Evolutionary conservation across 352 stramenopile species (phyloP).

Genomic region (Pythium dissimile): DNA sequence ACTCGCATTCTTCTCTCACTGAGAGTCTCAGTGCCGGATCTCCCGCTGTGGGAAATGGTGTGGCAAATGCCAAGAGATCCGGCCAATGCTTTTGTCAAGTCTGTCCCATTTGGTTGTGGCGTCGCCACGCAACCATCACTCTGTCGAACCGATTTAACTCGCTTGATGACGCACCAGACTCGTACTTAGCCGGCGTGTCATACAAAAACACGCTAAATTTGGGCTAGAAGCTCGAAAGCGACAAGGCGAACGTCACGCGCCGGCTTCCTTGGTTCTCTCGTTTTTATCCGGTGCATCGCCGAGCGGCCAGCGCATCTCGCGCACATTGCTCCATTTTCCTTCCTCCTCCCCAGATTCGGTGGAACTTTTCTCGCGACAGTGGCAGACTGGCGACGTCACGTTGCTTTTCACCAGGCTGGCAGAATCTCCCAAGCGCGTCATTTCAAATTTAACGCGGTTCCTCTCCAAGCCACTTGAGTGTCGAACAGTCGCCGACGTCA

Average conservation of each 20-base stretch:
- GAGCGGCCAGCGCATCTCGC: neutral
- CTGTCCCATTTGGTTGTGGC: neutral
- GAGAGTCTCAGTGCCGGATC: neutral
- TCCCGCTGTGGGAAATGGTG: no score
- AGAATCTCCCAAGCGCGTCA: slow-evolving; percentile 5
- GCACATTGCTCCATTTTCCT: neutral
- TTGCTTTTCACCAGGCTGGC: neutral
- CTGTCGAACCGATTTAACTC: slow-evolving; percentile 3
- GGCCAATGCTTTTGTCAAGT: no score
- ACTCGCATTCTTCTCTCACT: no score
- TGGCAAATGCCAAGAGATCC: no score
- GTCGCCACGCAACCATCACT: slow-evolving; percentile 7
- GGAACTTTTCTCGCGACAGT: neutral
- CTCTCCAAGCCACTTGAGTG: no score
- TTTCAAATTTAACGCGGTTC: neutral
- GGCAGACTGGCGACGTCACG: neutral
- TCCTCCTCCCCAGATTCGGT: slow-evolving; percentile 4
- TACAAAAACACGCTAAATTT: slow-evolving; percentile 8
- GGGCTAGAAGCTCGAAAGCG: slow-evolving; percentile 14
- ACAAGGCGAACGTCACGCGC: slow-evolving; percentile 24
- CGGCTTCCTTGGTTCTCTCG: slow-evolving; percentile 7
- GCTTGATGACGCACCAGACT: slow-evolving; percentile 11
- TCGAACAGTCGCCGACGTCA: neutral
- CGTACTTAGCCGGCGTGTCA: slow-evolving; percentile 11
- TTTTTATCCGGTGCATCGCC: slow-evolving; percentile 10